Conservation (phyloP, 768 basidiomycete genomes). For the Psilocybe azurescens region DNA sequence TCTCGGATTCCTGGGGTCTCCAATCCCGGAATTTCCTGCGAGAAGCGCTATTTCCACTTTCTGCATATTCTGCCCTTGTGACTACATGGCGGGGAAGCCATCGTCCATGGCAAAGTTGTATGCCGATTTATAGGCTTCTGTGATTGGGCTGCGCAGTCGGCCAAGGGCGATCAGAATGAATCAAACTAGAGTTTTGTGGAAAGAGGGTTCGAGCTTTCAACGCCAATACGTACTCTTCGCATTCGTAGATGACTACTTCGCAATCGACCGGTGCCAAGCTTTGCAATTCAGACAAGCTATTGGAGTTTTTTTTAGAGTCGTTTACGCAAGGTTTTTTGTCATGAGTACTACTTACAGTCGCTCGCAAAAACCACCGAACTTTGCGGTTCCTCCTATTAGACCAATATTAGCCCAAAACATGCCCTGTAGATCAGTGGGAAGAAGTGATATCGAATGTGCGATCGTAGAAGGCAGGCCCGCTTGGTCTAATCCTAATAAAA, state of each 20-base stretch:
- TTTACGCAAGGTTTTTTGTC: conserved; percentile 2
- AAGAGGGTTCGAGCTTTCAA: not conserved
- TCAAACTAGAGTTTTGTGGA: not conserved
- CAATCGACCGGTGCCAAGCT: conserved; percentile 83
- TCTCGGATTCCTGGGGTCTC: conserved; percentile 47
- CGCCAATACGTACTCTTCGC: conserved; percentile 63
- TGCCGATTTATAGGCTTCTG: conserved; percentile 68
- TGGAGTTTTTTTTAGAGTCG: conserved; percentile 18
- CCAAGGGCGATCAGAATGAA: conserved; percentile 6
- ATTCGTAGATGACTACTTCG: conserved; percentile 75
- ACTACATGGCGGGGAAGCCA: conserved; percentile 56
- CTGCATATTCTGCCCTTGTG: conserved; percentile 84
- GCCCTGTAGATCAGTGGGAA: conserved; percentile 84
- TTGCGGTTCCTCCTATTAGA: conserved; percentile 83
- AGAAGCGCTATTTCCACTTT: conserved; percentile 78
- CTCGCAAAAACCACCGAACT: conserved; percentile 72
- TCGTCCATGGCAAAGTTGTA: conserved; percentile 59
- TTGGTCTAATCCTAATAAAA: conserved; percentile 71
- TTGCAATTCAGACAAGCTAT: conserved; percentile 75
- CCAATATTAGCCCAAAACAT: conserved; percentile 98
- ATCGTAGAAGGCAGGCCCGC: conserved; percentile 80
- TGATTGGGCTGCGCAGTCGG: conserved; percentile 55
- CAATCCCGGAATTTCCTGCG: conserved; percentile 77
- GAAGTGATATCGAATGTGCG: conserved; percentile 72
- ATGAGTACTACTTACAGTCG: conserved; percentile 67